phyloP scores from a whole-genome alignment of 2,329 filamentous ascomycete genomes.

The Colletotrichum sublineola region DNA sequence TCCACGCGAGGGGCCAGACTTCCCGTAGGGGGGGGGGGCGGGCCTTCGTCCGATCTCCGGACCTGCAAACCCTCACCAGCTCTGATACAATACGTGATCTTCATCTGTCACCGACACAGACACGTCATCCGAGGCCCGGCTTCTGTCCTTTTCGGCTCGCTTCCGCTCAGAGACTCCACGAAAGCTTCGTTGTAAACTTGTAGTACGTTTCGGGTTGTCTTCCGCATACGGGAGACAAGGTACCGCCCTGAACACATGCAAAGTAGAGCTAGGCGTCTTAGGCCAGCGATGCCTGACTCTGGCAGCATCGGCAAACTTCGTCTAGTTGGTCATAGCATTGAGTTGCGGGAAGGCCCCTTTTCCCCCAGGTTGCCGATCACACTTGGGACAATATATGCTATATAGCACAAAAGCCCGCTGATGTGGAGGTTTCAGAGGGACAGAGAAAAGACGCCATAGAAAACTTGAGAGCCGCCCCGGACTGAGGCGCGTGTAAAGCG shows the following conservation, averaged over 20 bases:
- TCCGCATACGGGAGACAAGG: conserved; percentile 29
- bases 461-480: conserved; percentile 3
- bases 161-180: conserved; percentile 5
- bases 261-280: not conserved
- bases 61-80: conserved; percentile 11
- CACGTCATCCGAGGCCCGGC: conserved; percentile 31
- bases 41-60: conserved; percentile 24
- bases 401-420: conserved; percentile 14
- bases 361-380: conserved; percentile 33
- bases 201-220: not conserved
- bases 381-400: conserved; percentile 1
- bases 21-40: not conserved
- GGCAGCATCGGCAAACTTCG: conserved; percentile 27
- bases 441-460: conserved; percentile 26
- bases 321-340: conserved; percentile 26
- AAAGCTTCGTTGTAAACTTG: not conserved
- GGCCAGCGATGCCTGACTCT: not conserved
- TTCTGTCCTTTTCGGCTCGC: conserved; percentile 9
- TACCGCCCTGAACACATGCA: conserved; percentile 6
- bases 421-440: conserved; percentile 29
- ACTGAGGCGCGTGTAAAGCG: not conserved
- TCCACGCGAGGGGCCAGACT: not conserved
- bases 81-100: conserved; percentile 20
- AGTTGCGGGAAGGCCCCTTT: conserved; percentile 34
- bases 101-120: conserved; percentile 15